Base-by-base conservation (phyloP, 495 filamentous ascomycete species). In the Arthonia radiata region DNA sequence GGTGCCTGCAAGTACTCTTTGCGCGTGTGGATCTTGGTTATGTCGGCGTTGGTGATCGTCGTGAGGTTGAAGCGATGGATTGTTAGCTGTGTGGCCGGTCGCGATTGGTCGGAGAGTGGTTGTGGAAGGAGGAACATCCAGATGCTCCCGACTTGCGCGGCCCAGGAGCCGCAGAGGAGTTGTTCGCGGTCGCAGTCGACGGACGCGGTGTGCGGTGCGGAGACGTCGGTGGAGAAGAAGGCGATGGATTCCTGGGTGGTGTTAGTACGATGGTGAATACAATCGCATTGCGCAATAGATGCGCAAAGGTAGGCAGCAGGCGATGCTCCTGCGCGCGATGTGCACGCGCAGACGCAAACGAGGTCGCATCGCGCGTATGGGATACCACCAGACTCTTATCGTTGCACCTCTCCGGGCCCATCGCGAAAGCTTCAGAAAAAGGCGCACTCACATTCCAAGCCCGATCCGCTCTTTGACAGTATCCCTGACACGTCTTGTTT, bases 401-500 rank as follows among this genome's bases (percentile, higher is more conserved):
- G n/a, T n/a, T n/a, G n/a, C n/a, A n/a, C n/a, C n/a, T n/a, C n/a
- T n/a, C n/a, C n/a, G n/a, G 24, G 19, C 5, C 25, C 13, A 17
- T 8, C n/a, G n/a, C 13, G 23, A 30, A 27, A 12, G 19, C 5
- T 12, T 13, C 18, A 15, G 7, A 9, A 2, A 25, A 23, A 26
- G 9, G 12, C 5, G 5, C 6, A 44, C 54, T 34, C 44, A 66
- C 57, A 36, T 67, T 67, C 49, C 62, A 69, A 0, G 56, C 55
- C 35, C 50, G 52, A 12, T 64, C 56, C 16, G 57, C 54, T 4
- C 45, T 43, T 7, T 32, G 54, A 43, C 65, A 73, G 32, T 55
- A 46, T 30, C 56, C 79, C 40, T 65, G 78, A 55, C 81, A 93
- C 16, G 78, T 82, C 54, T 72, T 79, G 51, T 91, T 89, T 27